Conservation (phyloP, 1,284 basidiomycete genomes). For the Anthracocystis walkeri region DNA sequence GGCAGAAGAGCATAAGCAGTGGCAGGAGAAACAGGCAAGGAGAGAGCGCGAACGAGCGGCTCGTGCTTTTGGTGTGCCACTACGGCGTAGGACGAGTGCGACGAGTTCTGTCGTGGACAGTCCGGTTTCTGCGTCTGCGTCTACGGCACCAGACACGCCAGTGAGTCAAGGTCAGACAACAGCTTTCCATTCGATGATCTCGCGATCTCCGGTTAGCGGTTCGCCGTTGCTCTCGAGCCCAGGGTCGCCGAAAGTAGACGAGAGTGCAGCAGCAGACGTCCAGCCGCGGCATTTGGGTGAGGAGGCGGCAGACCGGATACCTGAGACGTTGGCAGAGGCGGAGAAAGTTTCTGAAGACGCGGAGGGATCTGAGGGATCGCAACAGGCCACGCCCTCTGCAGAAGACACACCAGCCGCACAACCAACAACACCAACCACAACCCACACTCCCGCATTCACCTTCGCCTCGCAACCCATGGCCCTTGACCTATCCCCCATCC, state of each 20-base stretch:
- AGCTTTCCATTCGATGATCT: constrained; percentile 3
- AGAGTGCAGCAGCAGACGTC: constrained; percentile 19
- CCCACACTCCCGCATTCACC: constrained; percentile 14
- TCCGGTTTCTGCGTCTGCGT: constrained; percentile 16
- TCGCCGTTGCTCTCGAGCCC: constrained; percentile 24
- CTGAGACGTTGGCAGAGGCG: constrained; percentile 31
- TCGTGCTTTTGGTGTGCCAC: constrained; percentile 24
- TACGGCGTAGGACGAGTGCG: constrained; percentile 16
- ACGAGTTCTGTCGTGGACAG: constrained; percentile 24
- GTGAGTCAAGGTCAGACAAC: background rate
- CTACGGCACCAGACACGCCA: constrained; percentile 8
- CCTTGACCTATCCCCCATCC: constrained; percentile 32
- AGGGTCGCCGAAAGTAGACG: constrained; percentile 32
- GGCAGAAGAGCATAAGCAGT: constrained; percentile 35
- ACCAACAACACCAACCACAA: constrained; percentile 19
- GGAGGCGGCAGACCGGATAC: constrained; percentile 24
- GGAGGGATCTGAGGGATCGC: background rate
- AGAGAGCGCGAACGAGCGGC: constrained; percentile 49
- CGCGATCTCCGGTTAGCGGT: constrained; percentile 3
- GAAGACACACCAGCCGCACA: background rate
- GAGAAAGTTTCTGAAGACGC: constrained; percentile 19
- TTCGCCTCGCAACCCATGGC: constrained; percentile 45
- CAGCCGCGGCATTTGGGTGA: constrained; percentile 27
- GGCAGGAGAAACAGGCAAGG: constrained; percentile 41
- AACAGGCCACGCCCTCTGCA: too few relatives aligned